Percentiles rank a stretch among this genome's conserved stretches.
phyloP scores from a whole-genome alignment of 345 rosid genomes.

The Salix purpurea region DNA sequence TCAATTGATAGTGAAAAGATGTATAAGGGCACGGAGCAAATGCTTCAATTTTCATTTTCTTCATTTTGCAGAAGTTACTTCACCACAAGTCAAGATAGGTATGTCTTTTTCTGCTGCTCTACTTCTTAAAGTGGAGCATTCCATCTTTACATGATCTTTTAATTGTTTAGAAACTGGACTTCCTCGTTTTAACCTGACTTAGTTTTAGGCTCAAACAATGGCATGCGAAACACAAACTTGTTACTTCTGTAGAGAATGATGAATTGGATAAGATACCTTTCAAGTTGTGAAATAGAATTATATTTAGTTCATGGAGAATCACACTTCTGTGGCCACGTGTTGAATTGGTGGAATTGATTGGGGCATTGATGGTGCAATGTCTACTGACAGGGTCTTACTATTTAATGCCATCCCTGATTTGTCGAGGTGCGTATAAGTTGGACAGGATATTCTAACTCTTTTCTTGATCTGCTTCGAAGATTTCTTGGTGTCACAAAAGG shows the following conservation, averaged over 20 bases:
- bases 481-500: neutral
- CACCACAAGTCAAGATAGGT: conserved; percentile 25
- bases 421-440: neutral
- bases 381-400: neutral
- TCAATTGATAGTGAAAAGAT: conserved; percentile 13
- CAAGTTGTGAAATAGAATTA: neutral
- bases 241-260: neutral
- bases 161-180: neutral
- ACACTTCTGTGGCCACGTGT: neutral
- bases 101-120: conserved; percentile 3
- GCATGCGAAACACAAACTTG: neutral
- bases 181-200: neutral
- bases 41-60: conserved; percentile 17
- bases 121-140: neutral
- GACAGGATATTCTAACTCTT: neutral
- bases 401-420: neutral
- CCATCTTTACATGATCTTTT: neutral
- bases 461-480: neutral
- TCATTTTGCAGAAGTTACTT: conserved; percentile 2
- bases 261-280: neutral
- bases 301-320: neutral
- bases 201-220: neutral
- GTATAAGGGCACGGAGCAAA: conserved; percentile 7
- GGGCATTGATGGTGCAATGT: neutral
- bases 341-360: neutral